Conservation (phyloP, 495 filamentous ascomycete genomes). For the Cercophora newfieldiana region DNA sequence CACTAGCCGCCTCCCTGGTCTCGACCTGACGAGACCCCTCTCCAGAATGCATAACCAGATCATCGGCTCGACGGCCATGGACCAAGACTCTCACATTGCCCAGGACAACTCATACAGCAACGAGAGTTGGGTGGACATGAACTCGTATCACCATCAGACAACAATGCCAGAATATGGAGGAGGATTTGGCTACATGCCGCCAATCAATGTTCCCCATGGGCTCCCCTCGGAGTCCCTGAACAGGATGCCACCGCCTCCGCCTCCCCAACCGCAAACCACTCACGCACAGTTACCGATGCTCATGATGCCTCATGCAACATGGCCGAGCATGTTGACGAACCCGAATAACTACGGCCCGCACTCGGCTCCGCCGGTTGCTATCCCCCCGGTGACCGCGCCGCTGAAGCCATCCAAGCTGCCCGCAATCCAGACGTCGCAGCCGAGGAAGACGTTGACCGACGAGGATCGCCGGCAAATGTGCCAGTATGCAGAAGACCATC, state of each 20-base stretch:
- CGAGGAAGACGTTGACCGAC: slow-evolving; percentile 89
- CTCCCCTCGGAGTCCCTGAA: slow-evolving; percentile 47
- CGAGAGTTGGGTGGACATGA: slow-evolving; percentile 51
- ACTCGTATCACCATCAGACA: slow-evolving; percentile 44
- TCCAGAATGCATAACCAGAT: slow-evolving; percentile 53
- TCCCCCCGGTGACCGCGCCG: slow-evolving; percentile 55
- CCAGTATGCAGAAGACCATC: slow-evolving; percentile 91
- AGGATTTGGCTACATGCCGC: slow-evolving; percentile 42
- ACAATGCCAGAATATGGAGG: slow-evolving; percentile 49
- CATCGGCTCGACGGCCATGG: slow-evolving; percentile 48
- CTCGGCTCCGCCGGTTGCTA: slow-evolving; percentile 54
- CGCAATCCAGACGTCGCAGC: slow-evolving; percentile 58
- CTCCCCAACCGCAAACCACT: slow-evolving; percentile 38
- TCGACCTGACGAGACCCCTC: slow-evolving; percentile 31
- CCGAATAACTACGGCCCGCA: slow-evolving; percentile 46
- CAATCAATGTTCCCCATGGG: slow-evolving; percentile 39
- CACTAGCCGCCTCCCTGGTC: slow-evolving; percentile 28
- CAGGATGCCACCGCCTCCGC: slow-evolving; percentile 46
- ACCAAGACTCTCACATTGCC: slow-evolving; percentile 49
- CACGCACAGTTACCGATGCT: slow-evolving; percentile 56
- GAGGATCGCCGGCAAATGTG: slow-evolving; percentile 92
- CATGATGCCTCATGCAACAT: slow-evolving; percentile 62
- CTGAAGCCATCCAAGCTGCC: slow-evolving; percentile 49
- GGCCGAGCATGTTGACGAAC: slow-evolving; percentile 71
- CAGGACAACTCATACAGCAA: slow-evolving; percentile 42